Base-by-base conservation (phyloP, 176 grass and related monocot species). In the Eragrostis nindensis region DNA sequence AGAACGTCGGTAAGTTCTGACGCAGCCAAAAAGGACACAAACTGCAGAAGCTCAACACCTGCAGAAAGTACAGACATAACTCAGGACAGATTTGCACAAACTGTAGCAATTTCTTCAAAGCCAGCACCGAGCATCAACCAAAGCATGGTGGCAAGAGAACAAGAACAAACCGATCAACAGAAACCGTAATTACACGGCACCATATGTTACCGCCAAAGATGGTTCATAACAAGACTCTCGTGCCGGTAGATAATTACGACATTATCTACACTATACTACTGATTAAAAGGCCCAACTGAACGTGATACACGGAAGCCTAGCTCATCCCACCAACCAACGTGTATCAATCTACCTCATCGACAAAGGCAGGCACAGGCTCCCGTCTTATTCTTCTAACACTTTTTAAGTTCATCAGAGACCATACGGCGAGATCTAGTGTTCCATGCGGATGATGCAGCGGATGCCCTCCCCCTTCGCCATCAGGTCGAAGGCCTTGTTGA, bases 361-460 rank as follows among this genome's bases (percentile, higher is more conserved):
- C 76, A 50, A 36, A 52, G 24, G 16, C 65, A 66, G 78, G 38
- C 69, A 79, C 38, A 73, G 14, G 38, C 71, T 60, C 69, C 65
- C 73, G 24, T 29, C 36, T 87, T 67, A 83, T 75, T 86, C n/a
- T n/a, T n/a, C 48, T 49, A 7, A n/a, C n/a, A n/a, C 17, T 29
- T n/a, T n/a, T n/a, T 66, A 30, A 36, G 44, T 59, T 59, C n/a
- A 81, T 21, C 18, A 36, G 46, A 41, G 26, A 61, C 49, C 57
- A 16, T 48, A 21, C 3, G 17, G 4, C 11, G 11, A 40, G 50
- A 16, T 78, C 71, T 82, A 97, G 60, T 85, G 56, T 41, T 93
- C 88, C 94, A 93, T 97, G 70, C 62, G 80, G 68, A 97, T 97
- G 83, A 97, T 93, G 89, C 94, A 97, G 77, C 88, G 90, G 57